Conservation (phyloP, 1,284 basidiomycete species). For the Phellopilus nigrolimitatus region DNA sequence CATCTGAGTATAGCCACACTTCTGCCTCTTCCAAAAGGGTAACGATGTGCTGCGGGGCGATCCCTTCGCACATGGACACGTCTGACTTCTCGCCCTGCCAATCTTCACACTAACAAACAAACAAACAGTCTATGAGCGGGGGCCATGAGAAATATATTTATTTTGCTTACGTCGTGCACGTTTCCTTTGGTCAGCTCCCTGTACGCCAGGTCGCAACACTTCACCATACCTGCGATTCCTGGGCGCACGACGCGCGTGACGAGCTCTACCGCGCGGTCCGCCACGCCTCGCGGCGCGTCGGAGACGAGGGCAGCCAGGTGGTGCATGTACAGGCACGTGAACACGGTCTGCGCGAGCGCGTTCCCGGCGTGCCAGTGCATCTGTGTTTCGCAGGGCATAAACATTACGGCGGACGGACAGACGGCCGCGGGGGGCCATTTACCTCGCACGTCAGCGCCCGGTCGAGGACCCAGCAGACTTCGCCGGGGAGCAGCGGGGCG, state of each 20-base stretch:
- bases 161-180: conserved; percentile 73
- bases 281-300: too few species aligned
- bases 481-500: conserved; percentile 58
- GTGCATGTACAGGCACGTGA: conserved; percentile 78
- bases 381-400: conserved; percentile 37
- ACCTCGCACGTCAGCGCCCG: conserved; percentile 79
- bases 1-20: conserved; percentile 44
- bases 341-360: conserved; percentile 81
- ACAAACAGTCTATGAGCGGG: conserved; percentile 7
- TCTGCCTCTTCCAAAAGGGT: conserved; percentile 56
- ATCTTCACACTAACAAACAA: conserved; percentile 75
- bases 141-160: conserved; percentile 10
- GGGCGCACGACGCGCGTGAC: conserved; percentile 68
- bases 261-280: conserved; percentile 55
- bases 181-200: conserved; percentile 70
- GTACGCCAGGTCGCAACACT: conserved; percentile 81
- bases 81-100: conserved; percentile 86
- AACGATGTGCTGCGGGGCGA: conserved; percentile 57
- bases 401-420: conserved; percentile 17
- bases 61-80: conserved; percentile 67
- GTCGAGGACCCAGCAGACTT: conserved; percentile 87
- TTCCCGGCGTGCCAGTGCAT: conserved; percentile 86
- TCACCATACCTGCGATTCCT: conserved; percentile 69
- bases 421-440: conserved; percentile 28
- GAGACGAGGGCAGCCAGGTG: conserved; percentile 56